These are phyloP conservation scores for Ochetophila trinervis DNA, from an alignment of 306 rosid genomes.

Conservation along the genomic window DNA sequence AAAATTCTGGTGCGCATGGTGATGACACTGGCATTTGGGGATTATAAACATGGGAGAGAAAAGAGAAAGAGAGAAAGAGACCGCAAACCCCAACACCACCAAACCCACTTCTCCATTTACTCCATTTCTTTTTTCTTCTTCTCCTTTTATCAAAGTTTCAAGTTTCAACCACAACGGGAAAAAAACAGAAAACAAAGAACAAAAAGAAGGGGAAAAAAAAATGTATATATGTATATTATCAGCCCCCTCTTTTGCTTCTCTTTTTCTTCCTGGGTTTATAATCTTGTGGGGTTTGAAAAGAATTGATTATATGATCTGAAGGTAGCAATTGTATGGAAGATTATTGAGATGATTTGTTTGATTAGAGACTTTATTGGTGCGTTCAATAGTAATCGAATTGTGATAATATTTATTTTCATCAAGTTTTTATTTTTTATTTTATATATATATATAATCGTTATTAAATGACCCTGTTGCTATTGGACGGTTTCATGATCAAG, in stretches of 20 bases:
- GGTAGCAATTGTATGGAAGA: conserved; percentile 32
- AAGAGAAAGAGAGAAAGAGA: conserved; percentile 23
- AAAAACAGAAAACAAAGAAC: neutral
- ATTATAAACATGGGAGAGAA: conserved; percentile 43
- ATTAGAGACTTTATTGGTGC: conserved; percentile 53
- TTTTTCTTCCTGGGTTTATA: neutral
- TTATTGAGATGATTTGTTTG: conserved; percentile 50
- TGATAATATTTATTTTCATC: neutral
- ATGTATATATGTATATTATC: too few species aligned
- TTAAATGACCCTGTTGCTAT: neutral
- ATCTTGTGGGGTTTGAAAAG: too few species aligned
- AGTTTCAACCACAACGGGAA: conserved; percentile 12
- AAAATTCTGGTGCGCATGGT: conserved; percentile 31
- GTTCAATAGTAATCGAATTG: conserved; percentile 24
- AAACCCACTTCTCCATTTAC: conserved; percentile 11
- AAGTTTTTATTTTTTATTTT: neutral
- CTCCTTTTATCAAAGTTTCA: neutral
- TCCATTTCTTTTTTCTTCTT: conserved; percentile 15
- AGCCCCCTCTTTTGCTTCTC: neutral
- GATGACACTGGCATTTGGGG: conserved; percentile 47
- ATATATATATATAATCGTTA: neutral
- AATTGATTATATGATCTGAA: conserved; percentile 28
- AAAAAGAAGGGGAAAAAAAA: neutral
- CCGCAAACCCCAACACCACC: conserved; percentile 29
- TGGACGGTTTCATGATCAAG: conserved; percentile 24